Evolutionary conservation across 495 filamentous ascomycete species (phyloP), one percentile per base, ranked within the genome.

Genomic region (Penicillium diatomitis): DNA sequence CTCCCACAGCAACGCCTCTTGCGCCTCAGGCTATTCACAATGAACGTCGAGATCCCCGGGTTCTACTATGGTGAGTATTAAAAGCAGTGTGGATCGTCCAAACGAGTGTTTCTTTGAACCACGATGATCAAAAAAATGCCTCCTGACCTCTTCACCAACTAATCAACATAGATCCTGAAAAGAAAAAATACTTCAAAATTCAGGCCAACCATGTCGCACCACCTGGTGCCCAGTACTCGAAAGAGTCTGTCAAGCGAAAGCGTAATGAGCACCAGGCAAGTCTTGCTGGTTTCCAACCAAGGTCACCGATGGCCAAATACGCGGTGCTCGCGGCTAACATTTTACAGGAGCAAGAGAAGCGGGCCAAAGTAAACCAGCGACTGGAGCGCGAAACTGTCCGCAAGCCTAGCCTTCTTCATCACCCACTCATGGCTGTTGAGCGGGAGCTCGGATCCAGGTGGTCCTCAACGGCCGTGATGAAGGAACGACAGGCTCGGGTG

Each of bases 111-210:
- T 20, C 20, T 20, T 20, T 20, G 2, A 20, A 20, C 2, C 20
- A 20, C 20, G 2, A 20, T 20, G 20, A 20, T 20, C 20, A 20
- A 20, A 20, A 20, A 2, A 20, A 20, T 20, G n/a, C 20, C 2
- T 20, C 20, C 20, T 20, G 20, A 20, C 20, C 20, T 20, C 20
- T 20, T 20, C 20, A 20, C 20, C 20, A 20, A 20, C 20, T 20
- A 2, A 12, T 12, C n/a, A 8, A 12, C 2, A 20, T 56, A 77
- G 79, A 81, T 55, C 51, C 57, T 9, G 73, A 76, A 35, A 79
- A 77, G 59, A 74, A 73, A 40, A 81, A 78, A 47, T 82, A 82
- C 54, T 82, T 81, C 60, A 70, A 69, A 33, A 74, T 81, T 46
- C 66, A 70, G 41, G 62, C 72, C 27, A 70, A 71, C 50, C 76